Percentiles rank a stretch among this genome's conserved stretches.
Evolutionary conservation across 257 asterid species (phyloP).

Genomic region (Buddleja alternifolia): DNA sequence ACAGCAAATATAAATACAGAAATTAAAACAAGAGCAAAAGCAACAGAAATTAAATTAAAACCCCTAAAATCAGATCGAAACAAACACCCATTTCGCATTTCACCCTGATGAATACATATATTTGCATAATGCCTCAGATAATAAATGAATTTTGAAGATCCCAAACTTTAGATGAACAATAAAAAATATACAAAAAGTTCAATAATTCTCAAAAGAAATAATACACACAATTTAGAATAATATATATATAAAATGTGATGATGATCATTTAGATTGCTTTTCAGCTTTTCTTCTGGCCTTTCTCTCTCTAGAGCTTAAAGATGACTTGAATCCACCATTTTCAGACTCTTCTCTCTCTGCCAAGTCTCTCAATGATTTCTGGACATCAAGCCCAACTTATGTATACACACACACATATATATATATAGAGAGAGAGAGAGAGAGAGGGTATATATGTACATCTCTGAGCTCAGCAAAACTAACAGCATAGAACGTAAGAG

Average conservation of each 20-base stretch:
- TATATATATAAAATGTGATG: too few relatives aligned
- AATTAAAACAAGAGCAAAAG: too few relatives aligned
- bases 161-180: too few relatives aligned
- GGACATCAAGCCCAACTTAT: background rate
- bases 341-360: conserved; percentile 57
- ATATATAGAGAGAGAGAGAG: background rate
- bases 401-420: too few relatives aligned
- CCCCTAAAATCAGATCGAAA: too few relatives aligned
- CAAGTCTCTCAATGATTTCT: conserved; percentile 65
- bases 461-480: conserved; percentile 76
- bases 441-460: conserved; percentile 42
- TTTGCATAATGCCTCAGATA: too few relatives aligned
- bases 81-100: too few relatives aligned
- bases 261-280: conserved; percentile 58
- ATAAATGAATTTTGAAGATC: too few relatives aligned
- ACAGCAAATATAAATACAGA: too few relatives aligned
- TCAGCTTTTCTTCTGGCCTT: conserved; percentile 67
- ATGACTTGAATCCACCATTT: conserved; percentile 57
- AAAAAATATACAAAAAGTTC: too few relatives aligned
- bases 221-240: background rate
- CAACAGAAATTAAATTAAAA: too few relatives aligned
- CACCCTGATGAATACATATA: too few relatives aligned
- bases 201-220: background rate
- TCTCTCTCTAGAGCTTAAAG: conserved; percentile 70
- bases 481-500: conserved; percentile 76